A percentile compares a stretch with the other conserved stretches of the same genome.
phyloP scores from a whole-genome alignment of 805 yeast species.

The Candida schatavii region DNA sequence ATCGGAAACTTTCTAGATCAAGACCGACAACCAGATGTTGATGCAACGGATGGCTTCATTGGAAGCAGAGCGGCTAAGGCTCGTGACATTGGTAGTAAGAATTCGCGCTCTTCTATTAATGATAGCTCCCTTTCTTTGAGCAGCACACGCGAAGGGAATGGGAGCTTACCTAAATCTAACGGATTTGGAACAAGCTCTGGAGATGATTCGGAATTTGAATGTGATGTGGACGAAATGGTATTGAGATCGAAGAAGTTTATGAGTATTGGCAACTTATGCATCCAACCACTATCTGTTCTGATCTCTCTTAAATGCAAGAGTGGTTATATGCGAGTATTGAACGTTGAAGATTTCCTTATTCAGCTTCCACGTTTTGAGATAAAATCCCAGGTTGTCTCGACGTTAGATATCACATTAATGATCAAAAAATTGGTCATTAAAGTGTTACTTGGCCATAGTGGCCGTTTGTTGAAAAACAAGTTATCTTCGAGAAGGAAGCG shows the following conservation, averaged over 20 bases:
- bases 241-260: constrained; percentile 69
- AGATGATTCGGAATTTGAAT: constrained; percentile 16
- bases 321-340: constrained; percentile 34
- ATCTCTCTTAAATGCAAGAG: constrained; percentile 33
- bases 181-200: not conserved
- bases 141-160: no score
- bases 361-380: constrained; percentile 33
- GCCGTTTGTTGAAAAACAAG: constrained; percentile 35
- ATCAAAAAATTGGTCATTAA: constrained; percentile 30
- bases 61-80: not conserved
- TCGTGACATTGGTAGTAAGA: not conserved
- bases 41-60: not conserved
- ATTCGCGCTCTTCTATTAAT: not conserved
- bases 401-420: constrained; percentile 32
- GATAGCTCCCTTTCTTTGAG: not conserved
- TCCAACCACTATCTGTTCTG: constrained; percentile 26
- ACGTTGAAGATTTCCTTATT: constrained; percentile 35
- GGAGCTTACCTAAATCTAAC: not conserved
- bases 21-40: not conserved
- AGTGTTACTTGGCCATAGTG: constrained; percentile 33
- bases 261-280: constrained; percentile 57
- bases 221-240: constrained; percentile 59
- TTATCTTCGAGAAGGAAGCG: constrained; percentile 14
- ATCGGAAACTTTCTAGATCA: not conserved
- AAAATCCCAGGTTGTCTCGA: constrained; percentile 28